A percentile compares a stretch with the other conserved stretches of the same genome.
phyloP scores from a whole-genome alignment of 441 rosid genomes.

The Eugenia klotzschiana region DNA sequence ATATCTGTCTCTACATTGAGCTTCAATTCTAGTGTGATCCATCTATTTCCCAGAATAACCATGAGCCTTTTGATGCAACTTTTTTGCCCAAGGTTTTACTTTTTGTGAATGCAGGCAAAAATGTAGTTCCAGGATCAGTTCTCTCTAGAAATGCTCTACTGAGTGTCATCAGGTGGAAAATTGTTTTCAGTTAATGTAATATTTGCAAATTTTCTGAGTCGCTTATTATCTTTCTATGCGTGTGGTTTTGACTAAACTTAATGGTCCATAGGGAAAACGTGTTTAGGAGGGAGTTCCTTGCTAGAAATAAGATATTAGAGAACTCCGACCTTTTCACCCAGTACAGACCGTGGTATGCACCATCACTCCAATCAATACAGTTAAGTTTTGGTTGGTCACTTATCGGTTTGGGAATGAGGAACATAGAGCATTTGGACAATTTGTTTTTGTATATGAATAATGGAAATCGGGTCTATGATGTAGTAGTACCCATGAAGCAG shows the following conservation, averaged over 20 bases:
- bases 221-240: background rate
- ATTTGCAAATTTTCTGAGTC: background rate
- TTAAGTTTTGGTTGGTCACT: background rate
- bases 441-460: background rate
- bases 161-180: background rate
- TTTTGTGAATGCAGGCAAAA: background rate
- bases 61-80: background rate
- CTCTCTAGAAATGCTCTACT: background rate
- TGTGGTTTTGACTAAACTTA: background rate
- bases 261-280: background rate
- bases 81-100: background rate
- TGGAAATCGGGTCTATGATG: background rate
- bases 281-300: background rate
- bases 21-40: background rate
- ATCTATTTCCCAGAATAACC: background rate
- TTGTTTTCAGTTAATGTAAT: background rate
- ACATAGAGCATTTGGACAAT: background rate
- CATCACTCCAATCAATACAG: background rate
- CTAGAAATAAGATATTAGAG: background rate
- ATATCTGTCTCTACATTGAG: background rate
- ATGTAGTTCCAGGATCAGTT: background rate
- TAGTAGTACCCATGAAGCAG: background rate
- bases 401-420: background rate
- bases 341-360: background rate
- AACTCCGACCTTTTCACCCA: background rate